Percentiles rank a stretch among this genome's conserved stretches.
These are phyloP conservation scores for Hippophae tibetana DNA, from an alignment of 306 rosid species.

Conservation along the genomic window DNA sequence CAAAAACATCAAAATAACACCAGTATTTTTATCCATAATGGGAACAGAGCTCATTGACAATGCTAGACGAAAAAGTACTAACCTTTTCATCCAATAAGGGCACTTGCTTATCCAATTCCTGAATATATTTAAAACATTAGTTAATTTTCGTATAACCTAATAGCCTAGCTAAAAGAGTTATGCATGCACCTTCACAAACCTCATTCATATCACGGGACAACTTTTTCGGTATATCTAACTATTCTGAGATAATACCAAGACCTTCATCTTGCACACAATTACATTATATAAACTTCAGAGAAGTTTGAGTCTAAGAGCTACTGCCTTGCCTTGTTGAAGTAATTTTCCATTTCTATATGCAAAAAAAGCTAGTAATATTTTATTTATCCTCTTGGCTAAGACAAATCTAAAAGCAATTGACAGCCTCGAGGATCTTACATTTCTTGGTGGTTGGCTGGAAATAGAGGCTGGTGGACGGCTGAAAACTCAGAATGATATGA, in stretches of 20 bases:
- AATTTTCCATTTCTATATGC: background rate
- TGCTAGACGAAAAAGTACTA: slow-evolving; percentile 4
- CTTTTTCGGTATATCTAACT: slow-evolving; percentile 61
- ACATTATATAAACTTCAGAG: slow-evolving; percentile 10
- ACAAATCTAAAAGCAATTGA: slow-evolving; percentile 7
- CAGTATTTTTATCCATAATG: slow-evolving; percentile 1
- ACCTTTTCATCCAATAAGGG: slow-evolving; percentile 79
- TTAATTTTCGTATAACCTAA: slow-evolving; percentile 13
- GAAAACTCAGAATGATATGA: too few relatives aligned
- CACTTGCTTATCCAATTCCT: slow-evolving; percentile 88
- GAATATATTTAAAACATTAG: slow-evolving; percentile 20
- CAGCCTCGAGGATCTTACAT: slow-evolving; percentile 22
- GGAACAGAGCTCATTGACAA: slow-evolving; percentile 1
- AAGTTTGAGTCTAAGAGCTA: slow-evolving; percentile 2
- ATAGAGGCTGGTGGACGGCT: too few relatives aligned
- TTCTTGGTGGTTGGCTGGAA: too few relatives aligned
- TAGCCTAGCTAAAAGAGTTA: background rate
- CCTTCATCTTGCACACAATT: slow-evolving; percentile 57
- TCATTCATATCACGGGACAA: slow-evolving; percentile 81
- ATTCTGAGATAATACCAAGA: slow-evolving; percentile 82
- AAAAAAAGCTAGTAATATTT: background rate
- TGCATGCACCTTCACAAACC: slow-evolving; percentile 34
- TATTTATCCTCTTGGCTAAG: background rate
- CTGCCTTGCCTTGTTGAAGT: slow-evolving; percentile 1
- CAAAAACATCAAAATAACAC: slow-evolving; percentile 10